Percentiles rank a stretch among this genome's conserved stretches.
Evolutionary conservation across 2,329 filamentous ascomycete genomes (phyloP).

Genomic region (Cladosporium sphaerospermum): DNA sequence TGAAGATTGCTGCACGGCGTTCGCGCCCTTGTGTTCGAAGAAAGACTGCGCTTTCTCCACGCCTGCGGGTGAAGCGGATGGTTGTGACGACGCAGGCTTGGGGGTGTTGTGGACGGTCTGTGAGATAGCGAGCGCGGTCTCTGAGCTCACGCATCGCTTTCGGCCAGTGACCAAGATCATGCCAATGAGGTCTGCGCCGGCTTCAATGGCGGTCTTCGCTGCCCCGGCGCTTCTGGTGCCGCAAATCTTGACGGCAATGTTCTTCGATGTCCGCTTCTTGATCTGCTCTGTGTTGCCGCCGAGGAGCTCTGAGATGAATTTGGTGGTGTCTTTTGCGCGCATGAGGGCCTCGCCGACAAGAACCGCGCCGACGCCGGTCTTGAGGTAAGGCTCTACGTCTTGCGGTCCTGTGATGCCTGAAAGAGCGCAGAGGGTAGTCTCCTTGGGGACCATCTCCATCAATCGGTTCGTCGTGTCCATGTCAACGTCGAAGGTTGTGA

Average conservation of each 20-base stretch:
- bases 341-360: slow-evolving; percentile 95
- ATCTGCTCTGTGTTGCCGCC: slow-evolving; percentile 42
- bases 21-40: slow-evolving; percentile 54
- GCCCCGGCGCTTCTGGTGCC: slow-evolving; percentile 79
- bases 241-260: slow-evolving; percentile 84
- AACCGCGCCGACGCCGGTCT: slow-evolving; percentile 85
- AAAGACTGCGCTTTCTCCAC: slow-evolving; percentile 52
- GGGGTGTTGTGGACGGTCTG: slow-evolving; percentile 59
- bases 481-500: slow-evolving; percentile 95
- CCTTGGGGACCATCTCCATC: slow-evolving; percentile 76
- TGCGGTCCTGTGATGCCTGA: slow-evolving; percentile 87
- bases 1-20: slow-evolving; percentile 44
- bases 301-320: slow-evolving; percentile 80
- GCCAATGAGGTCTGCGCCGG: slow-evolving; percentile 85
- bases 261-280: slow-evolving; percentile 18
- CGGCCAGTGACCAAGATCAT: slow-evolving; percentile 83
- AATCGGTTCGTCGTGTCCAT: slow-evolving; percentile 68
- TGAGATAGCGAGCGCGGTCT: slow-evolving; percentile 76
- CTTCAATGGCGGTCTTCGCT: slow-evolving; percentile 71
- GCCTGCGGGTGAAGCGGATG: neutral
- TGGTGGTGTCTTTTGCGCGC: slow-evolving; percentile 74
- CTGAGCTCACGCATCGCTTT: slow-evolving; percentile 71
- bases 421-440: slow-evolving; percentile 83
- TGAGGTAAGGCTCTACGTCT: slow-evolving; percentile 81
- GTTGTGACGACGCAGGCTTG: slow-evolving; percentile 25